Percentiles rank a stretch among this genome's conserved stretches.
Conservation (phyloP, 1,284 basidiomycete genomes). For the Moesziomyces aphidis region DNA sequence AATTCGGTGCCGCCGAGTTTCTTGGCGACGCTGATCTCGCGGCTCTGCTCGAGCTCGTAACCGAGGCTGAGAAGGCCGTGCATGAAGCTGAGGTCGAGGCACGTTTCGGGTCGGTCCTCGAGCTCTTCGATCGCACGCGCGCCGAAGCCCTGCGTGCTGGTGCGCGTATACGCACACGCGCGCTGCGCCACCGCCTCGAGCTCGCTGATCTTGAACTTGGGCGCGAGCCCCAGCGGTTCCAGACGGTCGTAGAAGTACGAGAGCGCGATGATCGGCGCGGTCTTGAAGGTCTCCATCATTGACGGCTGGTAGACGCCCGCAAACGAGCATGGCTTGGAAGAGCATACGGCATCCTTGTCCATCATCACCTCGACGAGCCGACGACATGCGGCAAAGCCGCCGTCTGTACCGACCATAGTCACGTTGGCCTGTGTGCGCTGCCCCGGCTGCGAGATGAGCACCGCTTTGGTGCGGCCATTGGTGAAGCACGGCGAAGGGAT, state of each 20-base stretch:
- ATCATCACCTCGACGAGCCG: conserved; percentile 88
- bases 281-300: conserved; percentile 84
- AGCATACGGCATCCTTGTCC: conserved; percentile 92
- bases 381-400: conserved; percentile 86
- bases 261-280: conserved; percentile 65
- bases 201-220: conserved; percentile 58
- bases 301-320: conserved; percentile 97
- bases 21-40: conserved; percentile 74
- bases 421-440: conserved; percentile 55
- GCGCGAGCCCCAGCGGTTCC: conserved; percentile 77
- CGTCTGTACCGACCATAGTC: conserved; percentile 70
- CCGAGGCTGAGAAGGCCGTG: conserved; percentile 81
- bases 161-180: conserved; percentile 51
- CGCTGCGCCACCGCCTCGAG: conserved; percentile 54
- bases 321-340: conserved; percentile 88
- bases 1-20: conserved; percentile 90
- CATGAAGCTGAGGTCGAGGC: conserved; percentile 96
- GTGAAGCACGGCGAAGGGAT: conserved; percentile 86
- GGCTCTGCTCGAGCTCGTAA: conserved; percentile 71
- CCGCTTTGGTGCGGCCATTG: conserved; percentile 74
- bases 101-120: conserved; percentile 87
- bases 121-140: conserved; percentile 78
- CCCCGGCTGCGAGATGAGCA: conserved; percentile 78
- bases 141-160: conserved; percentile 58
- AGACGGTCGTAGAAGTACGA: conserved; percentile 99